A percentile compares a stretch with the other conserved stretches of the same genome.
Evolutionary conservation across 768 basidiomycete species (phyloP).

Genomic region (Hypsizygus marmoreus): DNA sequence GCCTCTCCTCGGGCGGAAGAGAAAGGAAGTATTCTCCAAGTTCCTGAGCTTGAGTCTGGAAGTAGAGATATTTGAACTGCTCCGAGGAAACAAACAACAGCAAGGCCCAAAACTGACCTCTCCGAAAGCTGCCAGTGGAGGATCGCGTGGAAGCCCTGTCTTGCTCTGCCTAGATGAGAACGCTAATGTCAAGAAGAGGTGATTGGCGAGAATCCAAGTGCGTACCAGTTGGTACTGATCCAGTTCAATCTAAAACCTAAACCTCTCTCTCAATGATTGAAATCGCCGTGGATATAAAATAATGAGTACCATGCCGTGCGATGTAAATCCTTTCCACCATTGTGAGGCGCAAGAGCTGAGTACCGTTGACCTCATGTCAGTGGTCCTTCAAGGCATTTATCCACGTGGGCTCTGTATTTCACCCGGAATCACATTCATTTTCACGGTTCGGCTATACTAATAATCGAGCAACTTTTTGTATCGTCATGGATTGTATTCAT

Average conservation of each 20-base stretch:
- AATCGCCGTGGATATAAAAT: background rate
- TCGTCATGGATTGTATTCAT: constrained; percentile 29
- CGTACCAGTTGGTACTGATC: constrained; percentile 66
- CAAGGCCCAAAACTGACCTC: constrained; percentile 41
- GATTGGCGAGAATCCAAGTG: constrained; percentile 2
- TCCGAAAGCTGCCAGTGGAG: constrained; percentile 72
- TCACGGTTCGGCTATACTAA: background rate
- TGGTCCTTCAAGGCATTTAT: too few species aligned
- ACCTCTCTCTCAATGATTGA: background rate
- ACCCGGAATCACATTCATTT: background rate
- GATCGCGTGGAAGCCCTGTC: constrained; percentile 72
- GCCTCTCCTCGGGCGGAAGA: constrained; percentile 64
- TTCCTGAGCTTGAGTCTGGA: constrained; percentile 71
- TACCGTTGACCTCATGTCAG: too few species aligned
- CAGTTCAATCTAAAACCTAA: constrained; percentile 78
- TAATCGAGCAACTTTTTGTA: constrained; percentile 16
- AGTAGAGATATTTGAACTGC: constrained; percentile 1
- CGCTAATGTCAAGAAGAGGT: constrained; percentile 7
- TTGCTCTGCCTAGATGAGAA: constrained; percentile 50
- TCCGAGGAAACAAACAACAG: background rate
- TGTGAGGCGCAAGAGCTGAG: too few species aligned
- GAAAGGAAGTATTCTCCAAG: constrained; percentile 64
- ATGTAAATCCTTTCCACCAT: constrained; percentile 70
- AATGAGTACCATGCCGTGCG: constrained; percentile 59
- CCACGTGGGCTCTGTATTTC: background rate